phyloP scores from a whole-genome alignment of 169 alveolate genomes.

The Eimeria praecox region DNA sequence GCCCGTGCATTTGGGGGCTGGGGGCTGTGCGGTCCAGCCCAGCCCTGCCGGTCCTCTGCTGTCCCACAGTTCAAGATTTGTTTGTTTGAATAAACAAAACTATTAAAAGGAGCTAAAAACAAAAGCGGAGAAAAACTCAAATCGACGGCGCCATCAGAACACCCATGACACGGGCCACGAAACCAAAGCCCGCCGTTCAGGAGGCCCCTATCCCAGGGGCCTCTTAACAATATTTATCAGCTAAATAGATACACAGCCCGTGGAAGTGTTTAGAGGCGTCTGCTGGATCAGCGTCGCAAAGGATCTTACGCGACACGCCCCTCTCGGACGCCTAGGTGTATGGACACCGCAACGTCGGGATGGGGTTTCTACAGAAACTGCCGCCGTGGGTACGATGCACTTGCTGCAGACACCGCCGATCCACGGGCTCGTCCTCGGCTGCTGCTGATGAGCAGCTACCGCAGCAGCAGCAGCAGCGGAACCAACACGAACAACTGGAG shows the following conservation, averaged over 20 bases:
- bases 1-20: conserved; percentile 27
- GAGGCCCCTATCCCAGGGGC: not conserved
- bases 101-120: not conserved
- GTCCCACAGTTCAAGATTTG: not conserved
- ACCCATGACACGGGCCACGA: not conserved
- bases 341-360: not conserved
- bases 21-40: conserved; percentile 10
- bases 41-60: not conserved
- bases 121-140: not conserved
- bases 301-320: not conserved
- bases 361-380: conserved; percentile 40
- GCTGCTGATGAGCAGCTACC: not conserved
- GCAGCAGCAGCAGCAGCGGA: conserved; percentile 18
- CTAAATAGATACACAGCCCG: not conserved
- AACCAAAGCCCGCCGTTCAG: not conserved
- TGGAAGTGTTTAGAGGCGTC: not conserved
- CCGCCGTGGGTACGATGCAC: conserved; percentile 45
- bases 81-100: not conserved
- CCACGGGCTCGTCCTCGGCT: not conserved
- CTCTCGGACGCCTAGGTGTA: not conserved
- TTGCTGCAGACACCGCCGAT: conserved; percentile 26
- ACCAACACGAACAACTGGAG: not conserved
- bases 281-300: not conserved
- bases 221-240: not conserved
- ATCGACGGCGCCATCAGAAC: not conserved